A percentile compares a stretch with the other conserved stretches of the same genome.
Evolutionary conservation across 805 yeast genomes (phyloP).

Genomic region (Pichia membranifaciens): DNA sequence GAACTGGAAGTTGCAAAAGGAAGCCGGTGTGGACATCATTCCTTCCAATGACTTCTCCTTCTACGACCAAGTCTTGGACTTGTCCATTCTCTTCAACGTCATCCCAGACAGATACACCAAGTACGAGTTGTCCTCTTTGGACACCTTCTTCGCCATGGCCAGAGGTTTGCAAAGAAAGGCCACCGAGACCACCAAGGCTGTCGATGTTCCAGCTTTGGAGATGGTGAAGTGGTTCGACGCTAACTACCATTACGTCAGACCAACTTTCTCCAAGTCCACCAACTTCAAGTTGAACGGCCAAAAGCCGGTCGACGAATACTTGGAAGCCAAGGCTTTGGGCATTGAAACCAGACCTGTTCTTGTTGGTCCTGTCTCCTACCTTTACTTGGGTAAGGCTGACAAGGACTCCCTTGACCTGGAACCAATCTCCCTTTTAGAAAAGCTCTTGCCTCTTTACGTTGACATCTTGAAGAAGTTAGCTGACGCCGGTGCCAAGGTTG

Average conservation of each 20-base stretch:
- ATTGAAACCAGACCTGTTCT: conserved; percentile 96
- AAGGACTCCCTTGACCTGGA: conserved; percentile 93
- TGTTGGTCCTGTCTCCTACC: conserved; percentile 94
- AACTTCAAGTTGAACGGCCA: conserved; percentile 92
- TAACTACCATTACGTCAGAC: conserved; percentile 99
- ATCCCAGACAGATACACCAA: conserved; percentile 96
- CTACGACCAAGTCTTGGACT: conserved; percentile 96
- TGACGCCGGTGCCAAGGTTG: conserved; percentile 90
- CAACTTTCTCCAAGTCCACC: conserved; percentile 94
- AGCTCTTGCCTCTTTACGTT: conserved; percentile 88
- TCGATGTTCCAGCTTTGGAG: conserved; percentile 97
- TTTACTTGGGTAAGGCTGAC: conserved; percentile 95
- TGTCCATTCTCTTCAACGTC: conserved; percentile 87
- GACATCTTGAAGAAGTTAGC: conserved; percentile 82
- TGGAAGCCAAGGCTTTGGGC: conserved; percentile 96
- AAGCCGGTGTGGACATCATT: conserved; percentile 94
- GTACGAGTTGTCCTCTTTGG: conserved; percentile 81
- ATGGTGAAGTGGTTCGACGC: conserved; percentile 99
- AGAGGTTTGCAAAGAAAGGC: conserved; percentile 99
- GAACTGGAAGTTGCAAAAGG: conserved; percentile 98
- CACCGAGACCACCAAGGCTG: conserved; percentile 78
- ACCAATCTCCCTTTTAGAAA: conserved; percentile 84
- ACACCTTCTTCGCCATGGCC: conserved; percentile 97
- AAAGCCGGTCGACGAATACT: conserved; percentile 95
- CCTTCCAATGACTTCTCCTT: conserved; percentile 97